These are phyloP conservation scores for Talaromyces atroroseus DNA, from an alignment of 2,329 filamentous ascomycete species.

Conservation along the genomic window DNA sequence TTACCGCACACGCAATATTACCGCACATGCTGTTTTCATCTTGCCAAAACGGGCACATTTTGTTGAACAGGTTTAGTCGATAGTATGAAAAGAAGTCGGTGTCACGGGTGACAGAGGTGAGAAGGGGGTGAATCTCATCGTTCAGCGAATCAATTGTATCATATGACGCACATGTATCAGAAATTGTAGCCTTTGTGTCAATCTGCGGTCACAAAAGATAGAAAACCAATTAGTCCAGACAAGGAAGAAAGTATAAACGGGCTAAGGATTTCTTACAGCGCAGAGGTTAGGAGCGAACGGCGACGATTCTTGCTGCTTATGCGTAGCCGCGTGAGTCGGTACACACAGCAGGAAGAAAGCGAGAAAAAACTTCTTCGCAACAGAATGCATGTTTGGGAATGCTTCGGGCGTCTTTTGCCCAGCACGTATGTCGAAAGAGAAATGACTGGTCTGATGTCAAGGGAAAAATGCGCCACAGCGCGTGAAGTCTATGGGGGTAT, in stretches of 20 bases:
- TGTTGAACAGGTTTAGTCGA: conserved; percentile 88
- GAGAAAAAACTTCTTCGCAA: conserved; percentile 55
- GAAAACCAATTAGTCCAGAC: background rate
- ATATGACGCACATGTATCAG: conserved; percentile 92
- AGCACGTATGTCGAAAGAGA: background rate
- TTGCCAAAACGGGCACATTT: conserved; percentile 92
- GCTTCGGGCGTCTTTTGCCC: background rate
- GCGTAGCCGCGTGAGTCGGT: conserved; percentile 42
- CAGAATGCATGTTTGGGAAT: conserved; percentile 43
- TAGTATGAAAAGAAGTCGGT: conserved; percentile 99
- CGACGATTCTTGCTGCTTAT: conserved; percentile 32
- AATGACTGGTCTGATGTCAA: background rate
- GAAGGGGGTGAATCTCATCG: conserved; percentile 63
- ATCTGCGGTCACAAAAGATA: conserved; percentile 52
- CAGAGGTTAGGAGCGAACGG: conserved; percentile 44
- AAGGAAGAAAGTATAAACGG: background rate
- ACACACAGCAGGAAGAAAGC: conserved; percentile 56
- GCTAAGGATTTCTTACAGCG: conserved; percentile 44
- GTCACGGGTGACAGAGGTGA: conserved; percentile 74
- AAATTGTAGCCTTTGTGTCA: conserved; percentile 80
- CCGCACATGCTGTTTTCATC: conserved; percentile 92
- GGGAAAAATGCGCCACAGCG: background rate
- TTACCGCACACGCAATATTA: conserved; percentile 93
- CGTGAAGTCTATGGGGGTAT: background rate
- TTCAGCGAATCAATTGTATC: conserved; percentile 84